Base-by-base conservation (phyloP, 306 rosid genomes). In the Casuarina equisetifolia region DNA sequence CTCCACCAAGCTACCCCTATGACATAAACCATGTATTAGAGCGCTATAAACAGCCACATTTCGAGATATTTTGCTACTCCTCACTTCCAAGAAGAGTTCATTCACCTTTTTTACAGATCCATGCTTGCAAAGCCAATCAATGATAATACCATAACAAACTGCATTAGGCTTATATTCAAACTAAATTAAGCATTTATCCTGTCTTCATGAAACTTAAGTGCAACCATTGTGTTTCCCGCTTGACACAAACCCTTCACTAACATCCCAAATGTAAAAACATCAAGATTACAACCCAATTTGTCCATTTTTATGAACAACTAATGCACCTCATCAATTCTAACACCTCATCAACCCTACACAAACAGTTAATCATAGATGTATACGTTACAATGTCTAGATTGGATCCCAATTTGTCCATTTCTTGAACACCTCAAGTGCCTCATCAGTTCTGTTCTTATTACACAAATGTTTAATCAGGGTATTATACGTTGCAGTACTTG, bases 51-150 rank as follows among this genome's bases (percentile, higher is more conserved):
- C 32, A 25, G 32, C 32, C 32, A 25, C 32, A 25, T 25, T 25
- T 25, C 32, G 32, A 25, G 32, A 25, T 25, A 25, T 25, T 58
- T 75, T 76, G 40, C 4, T 32, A 9, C 55, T 49, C 72, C 86
- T 79, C 90, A 88, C 86, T 70, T 82, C 88, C 68, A 70, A 9
- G 44, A 88, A 88, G 57, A 84, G 79, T 42, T 79, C 79, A 6
- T 62, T 79, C 1, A 83, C 91, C 78, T 85, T 78, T 32, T 85
- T 84, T 59, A 82, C 50, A 80, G 38, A 50, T 49, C 90, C 87
- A 46, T 61, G 79, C 44, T 88, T 84, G 1, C 32, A 25, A 25
- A 25, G 32, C 32, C 32, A 25, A 25, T 25, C 32, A 25, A 25
- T 25, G 32, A 80, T 88, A 88, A 4, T 45, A 43, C 57, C 81